Percentiles rank a stretch among this genome's conserved stretches.
These are phyloP conservation scores for Colletotrichum cordylinicola DNA, from an alignment of 2,329 filamentous ascomycete species.

Conservation along the genomic window DNA sequence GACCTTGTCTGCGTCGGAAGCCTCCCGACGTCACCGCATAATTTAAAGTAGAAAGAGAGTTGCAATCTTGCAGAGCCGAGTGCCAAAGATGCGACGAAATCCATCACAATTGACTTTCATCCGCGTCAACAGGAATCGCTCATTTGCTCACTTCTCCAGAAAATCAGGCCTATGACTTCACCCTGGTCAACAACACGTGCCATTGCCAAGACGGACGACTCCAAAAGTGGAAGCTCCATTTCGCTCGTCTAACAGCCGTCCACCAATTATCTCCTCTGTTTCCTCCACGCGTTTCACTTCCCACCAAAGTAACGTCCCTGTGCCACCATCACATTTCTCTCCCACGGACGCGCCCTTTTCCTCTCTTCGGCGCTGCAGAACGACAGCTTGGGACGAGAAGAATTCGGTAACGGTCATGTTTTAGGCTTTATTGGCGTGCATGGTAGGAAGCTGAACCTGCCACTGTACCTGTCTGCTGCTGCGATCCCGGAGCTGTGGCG, in stretches of 20 bases:
- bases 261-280: slow-evolving; percentile 1
- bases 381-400: not conserved
- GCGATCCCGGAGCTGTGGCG: not conserved
- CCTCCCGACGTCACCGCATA: not conserved
- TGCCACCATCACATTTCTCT: not conserved
- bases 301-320: not conserved
- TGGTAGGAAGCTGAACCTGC: not conserved
- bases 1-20: not conserved
- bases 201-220: slow-evolving; percentile 12
- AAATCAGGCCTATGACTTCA: not conserved
- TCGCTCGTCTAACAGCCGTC: not conserved
- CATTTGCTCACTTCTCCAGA: not conserved
- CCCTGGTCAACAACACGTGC: not conserved
- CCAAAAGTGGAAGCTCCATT: slow-evolving; percentile 5
- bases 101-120: not conserved
- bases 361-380: not conserved
- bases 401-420: not conserved
- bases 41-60: not conserved
- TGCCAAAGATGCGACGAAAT: not conserved
- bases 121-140: not conserved
- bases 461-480: not conserved
- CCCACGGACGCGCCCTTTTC: not conserved
- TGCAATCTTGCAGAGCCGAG: not conserved
- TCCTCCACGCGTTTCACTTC: slow-evolving; percentile 12
- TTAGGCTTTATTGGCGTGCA: not conserved